Percentiles rank a stretch among this genome's conserved stretches.
Evolutionary conservation across 2,329 filamentous ascomycete genomes (phyloP).

Genomic region (Diaporthe citrichinensis): DNA sequence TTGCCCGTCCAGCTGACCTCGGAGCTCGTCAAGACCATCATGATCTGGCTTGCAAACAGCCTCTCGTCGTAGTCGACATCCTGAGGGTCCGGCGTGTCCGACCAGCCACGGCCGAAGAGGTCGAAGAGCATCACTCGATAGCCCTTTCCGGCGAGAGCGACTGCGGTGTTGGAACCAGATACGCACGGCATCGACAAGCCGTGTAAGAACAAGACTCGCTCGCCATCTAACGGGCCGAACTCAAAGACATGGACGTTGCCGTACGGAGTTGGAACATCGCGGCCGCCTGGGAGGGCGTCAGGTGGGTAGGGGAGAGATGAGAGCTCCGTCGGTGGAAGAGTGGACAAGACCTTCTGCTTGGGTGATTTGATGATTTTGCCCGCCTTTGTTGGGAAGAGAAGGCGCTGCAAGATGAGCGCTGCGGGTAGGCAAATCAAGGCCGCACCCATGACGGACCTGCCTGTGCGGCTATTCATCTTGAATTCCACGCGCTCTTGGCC

Average conservation of each 20-base stretch:
- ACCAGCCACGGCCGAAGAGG: slow-evolving; percentile 78
- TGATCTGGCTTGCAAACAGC: slow-evolving; percentile 80
- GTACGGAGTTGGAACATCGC: slow-evolving; percentile 82
- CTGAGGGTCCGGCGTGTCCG: slow-evolving; percentile 73
- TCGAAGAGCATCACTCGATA: slow-evolving; percentile 88
- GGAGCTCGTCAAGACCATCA: slow-evolving; percentile 79
- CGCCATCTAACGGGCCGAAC: slow-evolving; percentile 81
- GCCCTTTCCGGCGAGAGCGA: slow-evolving; percentile 73
- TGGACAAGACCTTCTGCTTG: not conserved
- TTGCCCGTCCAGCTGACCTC: slow-evolving; percentile 75
- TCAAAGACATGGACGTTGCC: slow-evolving; percentile 85
- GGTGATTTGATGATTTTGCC: slow-evolving; percentile 46
- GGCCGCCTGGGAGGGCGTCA: slow-evolving; percentile 78
- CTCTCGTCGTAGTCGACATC: slow-evolving; percentile 80
- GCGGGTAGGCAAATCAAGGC: slow-evolving; percentile 30
- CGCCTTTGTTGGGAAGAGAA: not conserved
- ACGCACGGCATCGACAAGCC: slow-evolving; percentile 88
- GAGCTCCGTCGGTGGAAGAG: slow-evolving; percentile 6
- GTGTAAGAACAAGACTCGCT: slow-evolving; percentile 83
- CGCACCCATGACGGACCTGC: not conserved
- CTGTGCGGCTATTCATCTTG: slow-evolving; percentile 21
- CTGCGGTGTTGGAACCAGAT: slow-evolving; percentile 76
- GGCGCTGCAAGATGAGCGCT: slow-evolving; percentile 23
- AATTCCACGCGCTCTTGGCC: not conserved
- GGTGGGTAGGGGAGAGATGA: slow-evolving; percentile 67